Conservation (phyloP, 148 eudicot species). For the Mesembryanthemum crystallinum region DNA sequence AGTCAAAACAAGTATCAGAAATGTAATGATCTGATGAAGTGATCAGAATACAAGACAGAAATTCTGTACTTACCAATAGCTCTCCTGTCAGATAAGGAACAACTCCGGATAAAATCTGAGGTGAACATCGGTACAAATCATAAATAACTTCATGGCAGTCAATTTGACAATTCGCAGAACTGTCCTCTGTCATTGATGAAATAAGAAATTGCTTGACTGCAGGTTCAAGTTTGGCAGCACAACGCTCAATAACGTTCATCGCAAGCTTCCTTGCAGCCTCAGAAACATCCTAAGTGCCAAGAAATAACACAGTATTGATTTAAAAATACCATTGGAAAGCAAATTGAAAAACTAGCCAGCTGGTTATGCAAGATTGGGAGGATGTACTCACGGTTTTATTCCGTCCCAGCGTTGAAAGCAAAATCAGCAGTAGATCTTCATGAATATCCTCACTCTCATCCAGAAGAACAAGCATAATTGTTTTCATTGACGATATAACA, state of each 20-base stretch:
- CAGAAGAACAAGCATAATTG: conserved; percentile 77
- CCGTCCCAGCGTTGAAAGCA: conserved; percentile 71
- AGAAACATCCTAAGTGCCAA: conserved; percentile 51
- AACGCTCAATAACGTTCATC: conserved; percentile 66
- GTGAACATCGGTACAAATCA: conserved; percentile 86
- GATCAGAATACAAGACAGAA: conserved; percentile 2
- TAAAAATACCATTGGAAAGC: not conserved
- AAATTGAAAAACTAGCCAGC: not conserved
- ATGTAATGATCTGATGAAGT: conserved; percentile 13
- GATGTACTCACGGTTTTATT: conserved; percentile 52
- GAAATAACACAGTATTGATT: conserved; percentile 17
- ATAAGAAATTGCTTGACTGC: conserved; percentile 72
- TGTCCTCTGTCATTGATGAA: conserved; percentile 82
- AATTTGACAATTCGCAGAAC: conserved; percentile 46
- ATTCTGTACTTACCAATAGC: conserved; percentile 61
- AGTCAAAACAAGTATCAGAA: conserved; percentile 20
- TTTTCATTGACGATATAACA: conserved; percentile 70
- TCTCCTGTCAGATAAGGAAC: conserved; percentile 87
- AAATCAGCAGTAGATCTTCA: conserved; percentile 64
- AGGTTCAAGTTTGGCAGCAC: conserved; percentile 84
- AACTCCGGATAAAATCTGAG: conserved; percentile 72
- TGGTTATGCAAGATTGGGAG: conserved; percentile 14
- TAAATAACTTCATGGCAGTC: conserved; percentile 78
- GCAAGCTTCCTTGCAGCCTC: conserved; percentile 80
- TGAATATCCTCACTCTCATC: conserved; percentile 93